Evolutionary conservation across 75 land plant species (phyloP), one percentile per base, ranked within the genome.

Genomic region (Adiantum capillusveneris): DNA sequence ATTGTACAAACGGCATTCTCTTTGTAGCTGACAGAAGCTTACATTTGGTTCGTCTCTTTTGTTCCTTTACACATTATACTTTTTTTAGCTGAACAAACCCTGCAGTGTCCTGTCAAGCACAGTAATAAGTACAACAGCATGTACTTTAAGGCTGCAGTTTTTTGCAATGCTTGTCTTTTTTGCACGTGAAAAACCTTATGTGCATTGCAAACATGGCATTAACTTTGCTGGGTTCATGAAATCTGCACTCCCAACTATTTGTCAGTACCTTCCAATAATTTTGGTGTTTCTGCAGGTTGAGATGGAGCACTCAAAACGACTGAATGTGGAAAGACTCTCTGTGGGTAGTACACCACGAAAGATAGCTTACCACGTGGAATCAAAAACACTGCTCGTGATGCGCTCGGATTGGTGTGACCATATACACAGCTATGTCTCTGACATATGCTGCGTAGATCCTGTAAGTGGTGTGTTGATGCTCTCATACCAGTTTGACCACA

Each of bases 401-500:
- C 77, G 90, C 36, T 76, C 81, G 29, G 83, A 79, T n/a, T 53
- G 65, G 31, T 43, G 48, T 61, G 65, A 67, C 27, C 72, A 70
- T 30, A 45, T 21, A 12, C 29, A 50, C 25, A 44, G 63, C 26
- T 51, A 29, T 65, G 78, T 83, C 25, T 93, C 98, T n/a, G 88
- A 94, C 59, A 75, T 94, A 44, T 85, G 98, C 64, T 79, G 85
- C 62, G 75, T 94, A 21, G 98, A 94, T 66, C 90, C 96, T 58
- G 63, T 86, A 12, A 89, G 84, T 74, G 98, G 98, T 41, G 64
- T 74, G 3, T 31, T 86, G 30, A 71, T 70, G 20, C 81, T 85
- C 44, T 73, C 78, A 42, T 81, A 64, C 50, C 75, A 67, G 53
- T 82, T 84, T 55, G 80, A 75, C 1, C 62, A 42, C 67, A 87